phyloP scores from a whole-genome alignment of 306 rosid genomes.

The Sesbania bispinosa region DNA sequence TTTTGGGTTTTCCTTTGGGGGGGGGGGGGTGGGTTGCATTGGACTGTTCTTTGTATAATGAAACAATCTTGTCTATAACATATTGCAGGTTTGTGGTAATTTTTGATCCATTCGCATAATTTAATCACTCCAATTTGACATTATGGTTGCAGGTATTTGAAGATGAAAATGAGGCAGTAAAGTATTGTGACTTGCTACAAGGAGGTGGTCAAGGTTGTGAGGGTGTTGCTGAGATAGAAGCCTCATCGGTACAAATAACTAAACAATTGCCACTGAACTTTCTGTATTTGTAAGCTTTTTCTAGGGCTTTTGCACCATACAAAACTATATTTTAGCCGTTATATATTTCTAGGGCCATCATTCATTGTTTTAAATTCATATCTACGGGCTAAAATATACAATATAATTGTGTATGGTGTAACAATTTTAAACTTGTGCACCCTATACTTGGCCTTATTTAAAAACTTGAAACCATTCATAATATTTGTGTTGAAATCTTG shows the following conservation, averaged over 20 bases:
- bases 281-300: too few species aligned
- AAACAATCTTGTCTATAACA: neutral
- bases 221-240: slow-evolving; percentile 97
- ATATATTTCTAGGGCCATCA: too few species aligned
- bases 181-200: slow-evolving; percentile 83
- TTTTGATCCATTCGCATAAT: neutral
- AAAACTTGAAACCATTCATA: too few species aligned
- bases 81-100: neutral
- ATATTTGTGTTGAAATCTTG: too few species aligned
- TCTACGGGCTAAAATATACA: too few species aligned
- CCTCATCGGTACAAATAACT: slow-evolving; percentile 71
- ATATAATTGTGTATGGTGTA: too few species aligned
- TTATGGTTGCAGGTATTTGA: slow-evolving; percentile 68
- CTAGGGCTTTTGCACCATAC: too few species aligned
- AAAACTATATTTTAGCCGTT: too few species aligned
- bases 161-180: slow-evolving; percentile 89
- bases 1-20: too few species aligned
- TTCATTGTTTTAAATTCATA: too few species aligned
- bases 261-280: neutral
- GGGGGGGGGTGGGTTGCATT: neutral
- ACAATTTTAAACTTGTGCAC: too few species aligned
- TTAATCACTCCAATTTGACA: slow-evolving; percentile 4
- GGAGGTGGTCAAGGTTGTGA: slow-evolving; percentile 95
- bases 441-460: too few species aligned
- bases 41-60: neutral